phyloP scores from a whole-genome alignment of 148 eudicot genomes.

The Camellia sinensis region DNA sequence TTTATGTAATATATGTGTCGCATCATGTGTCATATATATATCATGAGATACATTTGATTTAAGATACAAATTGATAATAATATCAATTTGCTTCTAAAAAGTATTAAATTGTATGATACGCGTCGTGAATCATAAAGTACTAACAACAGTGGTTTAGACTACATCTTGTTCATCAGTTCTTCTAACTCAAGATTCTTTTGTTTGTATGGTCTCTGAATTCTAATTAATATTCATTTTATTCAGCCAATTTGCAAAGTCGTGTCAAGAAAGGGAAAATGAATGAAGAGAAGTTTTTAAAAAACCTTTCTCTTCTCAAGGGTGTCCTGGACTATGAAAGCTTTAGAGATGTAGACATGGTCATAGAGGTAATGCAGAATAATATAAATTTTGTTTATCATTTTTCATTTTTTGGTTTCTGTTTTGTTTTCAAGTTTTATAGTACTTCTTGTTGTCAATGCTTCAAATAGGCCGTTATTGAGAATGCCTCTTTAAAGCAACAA shows the following conservation, averaged over 20 bases:
- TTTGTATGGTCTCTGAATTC: background rate
- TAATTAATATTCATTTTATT: slow-evolving; percentile 12
- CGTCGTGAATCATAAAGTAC: too few species aligned
- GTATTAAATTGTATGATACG: too few species aligned
- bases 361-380: slow-evolving; percentile 55
- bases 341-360: slow-evolving; percentile 93
- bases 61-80: too few species aligned
- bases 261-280: slow-evolving; percentile 91
- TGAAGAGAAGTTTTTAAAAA: slow-evolving; percentile 68
- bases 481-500: slow-evolving; percentile 80
- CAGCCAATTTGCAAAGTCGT: slow-evolving; percentile 87
- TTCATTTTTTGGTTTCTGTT: background rate
- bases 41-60: too few species aligned
- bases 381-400: background rate
- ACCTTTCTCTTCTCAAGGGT: slow-evolving; percentile 77
- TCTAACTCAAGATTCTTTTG: background rate
- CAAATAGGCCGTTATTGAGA: slow-evolving; percentile 84
- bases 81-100: too few species aligned
- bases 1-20: too few species aligned
- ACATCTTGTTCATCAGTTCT: slow-evolving; percentile 8
- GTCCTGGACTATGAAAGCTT: slow-evolving; percentile 74
- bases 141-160: too few species aligned
- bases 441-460: slow-evolving; percentile 14
- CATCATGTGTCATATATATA: too few species aligned
- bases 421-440: slow-evolving; percentile 1